Conservation (phyloP, 2,329 filamentous ascomycete genomes). For the Aspergillus sclerotialis region DNA sequence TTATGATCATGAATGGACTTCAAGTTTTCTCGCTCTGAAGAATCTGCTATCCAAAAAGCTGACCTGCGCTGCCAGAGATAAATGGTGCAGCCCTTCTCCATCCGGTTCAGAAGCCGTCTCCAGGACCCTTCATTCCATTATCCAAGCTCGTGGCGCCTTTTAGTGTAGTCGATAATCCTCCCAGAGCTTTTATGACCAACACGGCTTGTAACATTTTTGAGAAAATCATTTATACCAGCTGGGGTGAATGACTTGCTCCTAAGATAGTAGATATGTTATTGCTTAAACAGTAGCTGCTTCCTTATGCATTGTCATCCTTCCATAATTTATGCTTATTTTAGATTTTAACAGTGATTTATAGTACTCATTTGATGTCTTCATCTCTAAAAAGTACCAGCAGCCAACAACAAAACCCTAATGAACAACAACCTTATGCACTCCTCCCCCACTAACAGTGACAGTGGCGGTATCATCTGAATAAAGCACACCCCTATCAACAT, state of each 20-base stretch:
- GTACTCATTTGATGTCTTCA: not conserved
- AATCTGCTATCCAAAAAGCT: too few species aligned
- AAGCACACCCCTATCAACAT: slow-evolving; percentile 10
- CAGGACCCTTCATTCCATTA: too few species aligned
- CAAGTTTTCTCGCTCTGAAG: not conserved
- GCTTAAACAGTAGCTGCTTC: too few species aligned
- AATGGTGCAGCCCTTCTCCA: too few species aligned
- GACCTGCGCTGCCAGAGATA: too few species aligned
- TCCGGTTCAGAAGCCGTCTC: too few species aligned
- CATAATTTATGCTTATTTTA: not conserved
- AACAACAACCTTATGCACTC: slow-evolving; percentile 16
- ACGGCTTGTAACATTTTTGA: not conserved
- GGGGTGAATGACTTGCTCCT: not conserved
- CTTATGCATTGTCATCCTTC: too few species aligned
- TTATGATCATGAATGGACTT: not conserved
- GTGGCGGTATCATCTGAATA: slow-evolving; percentile 15
- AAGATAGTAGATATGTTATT: not conserved
- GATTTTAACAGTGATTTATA: not conserved
- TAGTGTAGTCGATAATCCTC: too few species aligned
- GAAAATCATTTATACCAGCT: not conserved
- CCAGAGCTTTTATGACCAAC: too few species aligned
- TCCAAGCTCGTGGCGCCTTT: too few species aligned
- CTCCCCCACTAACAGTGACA: slow-evolving; percentile 13
- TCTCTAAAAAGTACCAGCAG: not conserved
- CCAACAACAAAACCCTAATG: not conserved